Percentiles rank a stretch among this genome's conserved stretches.
phyloP scores from a whole-genome alignment of 148 eudicot species.

The Polygonum maritimum region DNA sequence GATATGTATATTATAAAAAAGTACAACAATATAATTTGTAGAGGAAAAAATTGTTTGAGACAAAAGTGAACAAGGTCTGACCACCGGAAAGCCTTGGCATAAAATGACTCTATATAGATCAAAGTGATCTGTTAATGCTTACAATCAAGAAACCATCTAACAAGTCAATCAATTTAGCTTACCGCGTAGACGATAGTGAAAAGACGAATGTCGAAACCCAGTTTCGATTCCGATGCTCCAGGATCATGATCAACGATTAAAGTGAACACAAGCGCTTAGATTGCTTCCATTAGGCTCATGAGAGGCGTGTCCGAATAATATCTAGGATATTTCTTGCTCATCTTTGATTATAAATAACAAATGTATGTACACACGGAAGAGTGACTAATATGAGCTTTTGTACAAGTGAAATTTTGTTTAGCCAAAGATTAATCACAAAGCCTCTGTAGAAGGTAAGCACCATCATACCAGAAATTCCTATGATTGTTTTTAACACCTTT shows the following conservation, averaged over 20 bases:
- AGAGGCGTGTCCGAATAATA: conserved; percentile 52
- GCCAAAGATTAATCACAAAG: conserved; percentile 35
- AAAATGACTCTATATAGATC: no score
- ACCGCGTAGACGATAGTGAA: conserved; percentile 27
- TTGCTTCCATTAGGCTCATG: conserved; percentile 35
- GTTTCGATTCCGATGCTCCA: conserved; percentile 47
- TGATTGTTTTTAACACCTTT: conserved; percentile 48
- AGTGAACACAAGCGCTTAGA: conserved; percentile 36
- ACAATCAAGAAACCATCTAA: no score
- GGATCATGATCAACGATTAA: conserved; percentile 40
- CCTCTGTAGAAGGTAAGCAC: conserved; percentile 69
- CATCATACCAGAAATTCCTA: conserved; percentile 74
- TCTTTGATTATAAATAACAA: conserved; percentile 19
- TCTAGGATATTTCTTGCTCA: conserved; percentile 34
- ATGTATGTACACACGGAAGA: no score
- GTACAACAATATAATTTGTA: no score
- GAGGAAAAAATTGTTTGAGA: no score
- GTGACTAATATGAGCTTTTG: neutral
- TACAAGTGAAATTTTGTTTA: conserved; percentile 28
- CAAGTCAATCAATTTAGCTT: neutral
- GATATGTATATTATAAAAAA: no score
- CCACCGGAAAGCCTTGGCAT: no score
- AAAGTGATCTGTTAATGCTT: no score
- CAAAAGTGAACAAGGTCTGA: no score
- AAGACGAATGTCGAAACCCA: conserved; percentile 68